Conservation (phyloP, 768 basidiomycete genomes). For the Leccinum obscurum region DNA sequence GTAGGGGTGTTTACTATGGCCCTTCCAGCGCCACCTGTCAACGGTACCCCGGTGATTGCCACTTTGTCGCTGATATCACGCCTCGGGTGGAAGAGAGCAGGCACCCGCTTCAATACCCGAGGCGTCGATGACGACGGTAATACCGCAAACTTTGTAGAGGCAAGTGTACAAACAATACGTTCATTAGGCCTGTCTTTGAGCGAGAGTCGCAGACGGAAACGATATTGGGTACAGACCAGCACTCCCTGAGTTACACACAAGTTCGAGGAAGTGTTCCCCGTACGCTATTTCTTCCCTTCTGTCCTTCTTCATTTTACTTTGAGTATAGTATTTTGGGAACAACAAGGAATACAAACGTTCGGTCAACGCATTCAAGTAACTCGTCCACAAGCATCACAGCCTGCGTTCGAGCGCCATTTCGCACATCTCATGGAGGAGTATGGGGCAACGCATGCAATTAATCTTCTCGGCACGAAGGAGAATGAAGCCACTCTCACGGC, state of each 20-base stretch:
- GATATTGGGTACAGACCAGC: slow-evolving; percentile 80
- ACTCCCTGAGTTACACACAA: slow-evolving; percentile 91
- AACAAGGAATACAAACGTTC: slow-evolving; percentile 93
- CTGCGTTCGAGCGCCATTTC: slow-evolving; percentile 95
- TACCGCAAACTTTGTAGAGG: slow-evolving; percentile 96
- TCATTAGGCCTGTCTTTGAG: slow-evolving; percentile 6
- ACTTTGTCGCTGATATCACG: slow-evolving; percentile 83
- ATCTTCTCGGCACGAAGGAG: slow-evolving; percentile 89
- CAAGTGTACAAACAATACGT: slow-evolving; percentile 31
- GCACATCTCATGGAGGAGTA: slow-evolving; percentile 86
- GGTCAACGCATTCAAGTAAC: slow-evolving; percentile 94
- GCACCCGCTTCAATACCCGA: slow-evolving; percentile 95
- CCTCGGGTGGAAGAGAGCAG: slow-evolving; percentile 92
- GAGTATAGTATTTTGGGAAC: slow-evolving; percentile 93
- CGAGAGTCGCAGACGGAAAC: slow-evolving; percentile 75
- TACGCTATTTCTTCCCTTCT: slow-evolving; percentile 42
- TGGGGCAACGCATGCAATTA: slow-evolving; percentile 81
- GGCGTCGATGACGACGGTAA: slow-evolving; percentile 96
- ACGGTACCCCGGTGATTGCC: slow-evolving; percentile 69
- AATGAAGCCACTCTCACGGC: slow-evolving; percentile 83
- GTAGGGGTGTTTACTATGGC: slow-evolving; percentile 82
- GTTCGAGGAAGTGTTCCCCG: slow-evolving; percentile 93
- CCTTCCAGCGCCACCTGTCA: slow-evolving; percentile 70
- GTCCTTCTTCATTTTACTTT: slow-evolving; percentile 11
- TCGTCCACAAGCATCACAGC: slow-evolving; percentile 92